Evolutionary conservation across 2,329 filamentous ascomycete species (phyloP).

Genomic region (Aspergillus sojae): DNA sequence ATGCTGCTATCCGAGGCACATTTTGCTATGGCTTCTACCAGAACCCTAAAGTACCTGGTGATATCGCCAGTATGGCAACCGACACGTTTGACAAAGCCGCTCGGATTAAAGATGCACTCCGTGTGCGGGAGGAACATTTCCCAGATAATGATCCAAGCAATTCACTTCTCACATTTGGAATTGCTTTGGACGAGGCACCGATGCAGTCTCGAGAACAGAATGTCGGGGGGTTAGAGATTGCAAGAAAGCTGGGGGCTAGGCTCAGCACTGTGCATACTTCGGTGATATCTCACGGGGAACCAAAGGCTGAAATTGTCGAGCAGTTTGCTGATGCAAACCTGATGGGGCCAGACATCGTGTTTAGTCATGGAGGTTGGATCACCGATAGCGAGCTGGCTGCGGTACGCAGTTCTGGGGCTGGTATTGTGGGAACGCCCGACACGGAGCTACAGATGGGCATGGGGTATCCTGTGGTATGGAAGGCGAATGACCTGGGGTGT

Average conservation of each 20-base stretch:
- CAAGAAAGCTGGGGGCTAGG: not conserved
- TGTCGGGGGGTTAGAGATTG: not conserved
- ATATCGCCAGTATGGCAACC: not conserved
- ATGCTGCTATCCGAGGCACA: conserved; percentile 5
- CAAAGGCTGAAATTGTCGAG: not conserved
- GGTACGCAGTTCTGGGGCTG: not conserved
- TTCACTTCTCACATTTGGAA: not conserved
- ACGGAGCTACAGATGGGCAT: conserved; percentile 14
- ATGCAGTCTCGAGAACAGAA: not conserved
- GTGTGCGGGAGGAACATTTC: not conserved
- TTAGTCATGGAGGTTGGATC: conserved; percentile 8
- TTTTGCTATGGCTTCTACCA: conserved; percentile 12
- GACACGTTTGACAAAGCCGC: not conserved
- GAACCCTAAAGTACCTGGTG: conserved; percentile 7
- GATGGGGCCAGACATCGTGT: conserved; percentile 8
- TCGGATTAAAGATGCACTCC: not conserved
- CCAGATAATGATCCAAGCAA: not conserved
- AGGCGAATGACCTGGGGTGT: conserved; percentile 4
- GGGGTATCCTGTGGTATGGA: conserved; percentile 9
- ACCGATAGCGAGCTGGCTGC: conserved; percentile 1
- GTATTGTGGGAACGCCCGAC: conserved; percentile 6
- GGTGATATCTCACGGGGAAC: not conserved
- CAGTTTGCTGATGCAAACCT: not conserved
- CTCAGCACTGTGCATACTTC: conserved; percentile 8
- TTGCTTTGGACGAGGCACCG: not conserved